Conservation (phyloP, 78 protist genomes). For the Pigoraptor vietnamica region DNA sequence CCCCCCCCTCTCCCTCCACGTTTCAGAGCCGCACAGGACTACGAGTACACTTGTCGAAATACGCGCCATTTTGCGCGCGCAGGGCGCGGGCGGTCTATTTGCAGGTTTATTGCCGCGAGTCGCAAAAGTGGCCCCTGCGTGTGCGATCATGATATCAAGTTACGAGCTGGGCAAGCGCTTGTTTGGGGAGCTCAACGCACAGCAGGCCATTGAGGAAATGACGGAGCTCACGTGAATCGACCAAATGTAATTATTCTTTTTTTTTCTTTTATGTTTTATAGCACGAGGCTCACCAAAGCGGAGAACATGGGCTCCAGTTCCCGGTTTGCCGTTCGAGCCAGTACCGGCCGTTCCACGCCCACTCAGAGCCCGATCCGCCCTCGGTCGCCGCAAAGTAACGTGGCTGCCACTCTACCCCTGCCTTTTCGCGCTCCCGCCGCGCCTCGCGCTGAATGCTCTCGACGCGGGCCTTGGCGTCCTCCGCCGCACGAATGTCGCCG, state of each 20-base stretch:
- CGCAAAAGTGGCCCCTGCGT: constrained; percentile 54
- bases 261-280: too few relatives aligned
- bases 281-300: neutral
- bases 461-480: neutral
- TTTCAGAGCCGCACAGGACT: neutral
- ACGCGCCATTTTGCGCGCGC: neutral
- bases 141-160: constrained; percentile 57
- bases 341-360: neutral
- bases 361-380: neutral
- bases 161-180: constrained; percentile 37
- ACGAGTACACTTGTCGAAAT: neutral
- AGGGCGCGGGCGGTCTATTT: neutral
- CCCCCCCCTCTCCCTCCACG: too few relatives aligned
- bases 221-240: too few relatives aligned
- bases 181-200: neutral
- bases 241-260: too few relatives aligned
- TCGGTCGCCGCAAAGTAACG: constrained; percentile 3
- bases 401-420: neutral
- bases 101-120: constrained; percentile 25
- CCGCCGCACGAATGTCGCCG: neutral
- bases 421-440: neutral
- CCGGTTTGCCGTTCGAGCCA: neutral
- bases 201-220: neutral
- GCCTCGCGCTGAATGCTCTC: neutral
- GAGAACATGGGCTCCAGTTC: neutral